A percentile compares a stretch with the other conserved stretches of the same genome.
Conservation (phyloP, 2,329 filamentous ascomycete species). For the Colletotrichum magnum region DNA sequence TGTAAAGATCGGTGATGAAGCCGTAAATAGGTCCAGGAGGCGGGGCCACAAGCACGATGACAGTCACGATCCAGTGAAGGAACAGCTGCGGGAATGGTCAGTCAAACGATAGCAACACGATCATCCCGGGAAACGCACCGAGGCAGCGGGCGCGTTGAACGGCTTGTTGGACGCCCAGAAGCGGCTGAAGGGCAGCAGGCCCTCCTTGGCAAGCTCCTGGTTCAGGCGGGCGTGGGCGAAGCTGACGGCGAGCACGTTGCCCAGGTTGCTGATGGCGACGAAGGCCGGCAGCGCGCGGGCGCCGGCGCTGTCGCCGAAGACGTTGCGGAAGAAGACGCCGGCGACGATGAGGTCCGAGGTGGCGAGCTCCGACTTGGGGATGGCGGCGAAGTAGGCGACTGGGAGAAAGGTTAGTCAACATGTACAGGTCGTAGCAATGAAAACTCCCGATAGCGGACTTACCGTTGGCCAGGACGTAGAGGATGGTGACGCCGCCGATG, state of each 20-base stretch:
- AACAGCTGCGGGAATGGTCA: conserved; percentile 58
- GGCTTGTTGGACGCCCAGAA: conserved; percentile 80
- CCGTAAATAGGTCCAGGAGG: conserved; percentile 79
- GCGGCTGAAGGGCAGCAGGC: conserved; percentile 74
- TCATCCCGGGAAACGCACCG: conserved; percentile 50
- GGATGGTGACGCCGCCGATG: conserved; percentile 69
- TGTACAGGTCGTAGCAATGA: neutral
- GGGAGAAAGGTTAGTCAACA: no score
- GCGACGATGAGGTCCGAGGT: conserved; percentile 73
- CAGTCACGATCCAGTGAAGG: conserved; percentile 76
- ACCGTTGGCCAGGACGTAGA: conserved; percentile 74
- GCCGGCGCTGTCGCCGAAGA: conserved; percentile 71
- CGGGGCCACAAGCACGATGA: conserved; percentile 76
- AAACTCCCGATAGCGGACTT: neutral
- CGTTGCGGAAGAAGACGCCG: conserved; percentile 71
- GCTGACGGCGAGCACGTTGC: conserved; percentile 73
- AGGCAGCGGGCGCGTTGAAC: conserved; percentile 74
- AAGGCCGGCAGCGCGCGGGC: conserved; percentile 65
- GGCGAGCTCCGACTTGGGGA: conserved; percentile 70
- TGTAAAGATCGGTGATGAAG: conserved; percentile 72
- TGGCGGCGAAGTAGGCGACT: conserved; percentile 75
- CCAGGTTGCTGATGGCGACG: conserved; percentile 72
- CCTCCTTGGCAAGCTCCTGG: conserved; percentile 79
- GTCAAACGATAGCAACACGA: conserved; percentile 29
- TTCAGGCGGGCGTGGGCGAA: conserved; percentile 72